These are phyloP conservation scores for Cordyceps cicadae DNA, from an alignment of 2,329 filamentous ascomycete species.

Conservation along the genomic window DNA sequence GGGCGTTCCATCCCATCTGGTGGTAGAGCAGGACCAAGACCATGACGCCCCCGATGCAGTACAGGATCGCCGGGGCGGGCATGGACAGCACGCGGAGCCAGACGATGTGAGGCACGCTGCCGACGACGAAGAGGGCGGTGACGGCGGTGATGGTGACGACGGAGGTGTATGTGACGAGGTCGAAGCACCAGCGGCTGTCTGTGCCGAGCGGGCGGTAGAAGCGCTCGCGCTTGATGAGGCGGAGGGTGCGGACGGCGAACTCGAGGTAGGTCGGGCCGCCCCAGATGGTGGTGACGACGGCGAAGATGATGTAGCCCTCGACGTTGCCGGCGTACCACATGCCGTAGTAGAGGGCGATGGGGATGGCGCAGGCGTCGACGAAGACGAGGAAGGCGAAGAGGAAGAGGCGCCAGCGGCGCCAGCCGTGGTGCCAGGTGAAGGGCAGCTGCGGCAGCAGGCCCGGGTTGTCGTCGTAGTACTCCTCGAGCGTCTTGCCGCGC, in stretches of 20 bases:
- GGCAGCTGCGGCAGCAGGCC: slow-evolving; percentile 31
- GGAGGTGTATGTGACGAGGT: slow-evolving; percentile 39
- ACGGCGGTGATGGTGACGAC: slow-evolving; percentile 40
- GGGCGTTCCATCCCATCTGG: slow-evolving; percentile 36
- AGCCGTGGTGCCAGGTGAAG: slow-evolving; percentile 34
- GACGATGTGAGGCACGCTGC: slow-evolving; percentile 41
- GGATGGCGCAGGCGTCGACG: slow-evolving; percentile 34
- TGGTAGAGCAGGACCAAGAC: slow-evolving; percentile 28
- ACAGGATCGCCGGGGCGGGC: slow-evolving; percentile 42
- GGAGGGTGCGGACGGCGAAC: slow-evolving; percentile 40
- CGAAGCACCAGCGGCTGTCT: slow-evolving; percentile 39
- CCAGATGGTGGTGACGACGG: slow-evolving; percentile 47
- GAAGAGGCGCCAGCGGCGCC: slow-evolving; percentile 35
- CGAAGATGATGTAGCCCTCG: slow-evolving; percentile 38
- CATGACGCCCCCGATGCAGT: slow-evolving; percentile 36
- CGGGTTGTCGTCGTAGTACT: slow-evolving; percentile 33
- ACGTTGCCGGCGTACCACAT: slow-evolving; percentile 34
- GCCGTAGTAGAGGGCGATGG: slow-evolving; percentile 45
- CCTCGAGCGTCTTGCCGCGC: slow-evolving; percentile 27
- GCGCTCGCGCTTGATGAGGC: slow-evolving; percentile 39
- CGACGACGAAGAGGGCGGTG: slow-evolving; percentile 41
- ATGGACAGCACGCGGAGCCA: slow-evolving; percentile 43
- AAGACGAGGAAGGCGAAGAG: slow-evolving; percentile 41
- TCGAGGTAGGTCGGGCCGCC: slow-evolving; percentile 47
- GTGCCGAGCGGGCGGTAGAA: slow-evolving; percentile 43